Evolutionary conservation across 1,284 basidiomycete genomes (phyloP).

Genomic region (Marasmius tenuissimus): DNA sequence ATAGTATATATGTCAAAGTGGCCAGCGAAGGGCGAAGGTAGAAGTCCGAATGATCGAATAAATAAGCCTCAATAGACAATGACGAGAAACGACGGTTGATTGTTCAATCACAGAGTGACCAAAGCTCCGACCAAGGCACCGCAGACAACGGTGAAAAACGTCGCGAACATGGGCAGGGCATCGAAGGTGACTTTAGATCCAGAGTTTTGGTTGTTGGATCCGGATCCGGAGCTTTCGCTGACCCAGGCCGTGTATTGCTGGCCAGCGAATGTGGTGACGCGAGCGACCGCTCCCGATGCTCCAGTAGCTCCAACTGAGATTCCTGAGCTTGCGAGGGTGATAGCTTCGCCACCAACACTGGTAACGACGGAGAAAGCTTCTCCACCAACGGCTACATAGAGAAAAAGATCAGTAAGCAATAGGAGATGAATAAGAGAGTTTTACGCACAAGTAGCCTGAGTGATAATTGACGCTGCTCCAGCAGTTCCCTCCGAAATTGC

Average conservation of each 20-base stretch:
- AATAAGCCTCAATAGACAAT: too few relatives aligned
- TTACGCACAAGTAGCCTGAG: not conserved
- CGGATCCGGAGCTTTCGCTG: too few relatives aligned
- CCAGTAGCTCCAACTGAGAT: not conserved
- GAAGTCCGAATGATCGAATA: too few relatives aligned
- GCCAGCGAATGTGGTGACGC: slow-evolving; percentile 2
- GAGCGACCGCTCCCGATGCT: not conserved
- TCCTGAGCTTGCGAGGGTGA: slow-evolving; percentile 1
- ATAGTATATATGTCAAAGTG: too few relatives aligned
- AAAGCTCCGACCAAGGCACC: not conserved
- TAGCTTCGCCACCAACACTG: not conserved
- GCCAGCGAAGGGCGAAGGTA: too few relatives aligned
- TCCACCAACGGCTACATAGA: not conserved
- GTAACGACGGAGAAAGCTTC: slow-evolving; percentile 2
- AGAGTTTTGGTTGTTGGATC: not conserved
- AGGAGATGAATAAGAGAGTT: not conserved
- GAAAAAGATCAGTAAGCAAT: not conserved
- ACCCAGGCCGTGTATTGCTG: not conserved
- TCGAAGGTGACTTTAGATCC: not conserved
- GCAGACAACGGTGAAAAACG: not conserved
- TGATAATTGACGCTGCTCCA: not conserved
- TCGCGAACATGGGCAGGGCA: not conserved
- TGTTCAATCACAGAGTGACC: not conserved
- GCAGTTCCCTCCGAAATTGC: not conserved
- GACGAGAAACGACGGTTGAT: too few relatives aligned